Percentiles rank a stretch among this genome's conserved stretches.
Conservation (phyloP, 306 rosid genomes). For the Psophocarpus tetragonolobus region DNA sequence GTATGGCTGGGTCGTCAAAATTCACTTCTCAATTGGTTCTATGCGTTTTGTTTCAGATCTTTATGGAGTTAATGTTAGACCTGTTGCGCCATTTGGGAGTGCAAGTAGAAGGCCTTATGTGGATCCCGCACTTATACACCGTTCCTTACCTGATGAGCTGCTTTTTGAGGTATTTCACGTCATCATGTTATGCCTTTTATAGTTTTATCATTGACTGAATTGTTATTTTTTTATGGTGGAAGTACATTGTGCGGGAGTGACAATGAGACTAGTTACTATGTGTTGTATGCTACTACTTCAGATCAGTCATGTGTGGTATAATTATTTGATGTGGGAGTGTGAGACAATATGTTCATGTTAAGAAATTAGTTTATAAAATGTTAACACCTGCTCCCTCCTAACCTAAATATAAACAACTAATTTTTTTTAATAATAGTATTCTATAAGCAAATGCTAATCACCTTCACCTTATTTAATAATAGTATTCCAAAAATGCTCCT, state of each 20-base stretch:
- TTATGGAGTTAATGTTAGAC: conserved; percentile 90
- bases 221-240: background rate
- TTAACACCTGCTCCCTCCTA: no score
- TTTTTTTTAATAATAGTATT: no score
- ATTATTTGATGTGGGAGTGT: background rate
- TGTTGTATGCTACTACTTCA: conserved; percentile 1
- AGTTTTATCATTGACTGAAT: background rate
- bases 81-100: conserved; percentile 95
- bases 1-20: background rate
- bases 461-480: no score
- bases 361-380: background rate
- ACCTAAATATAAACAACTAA: no score
- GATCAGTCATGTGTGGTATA: background rate
- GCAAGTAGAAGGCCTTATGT: conserved; percentile 69
- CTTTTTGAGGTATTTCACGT: conserved; percentile 73
- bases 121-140: conserved; percentile 78
- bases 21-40: conserved; percentile 41
- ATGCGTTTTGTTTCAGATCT: conserved; percentile 71
- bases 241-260: background rate
- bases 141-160: conserved; percentile 79
- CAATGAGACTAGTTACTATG: background rate
- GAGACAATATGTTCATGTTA: background rate
- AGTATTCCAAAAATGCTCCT: no score
- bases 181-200: background rate
- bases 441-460: no score